Percentiles rank a stretch among this genome's conserved stretches.
Evolutionary conservation across 2,329 filamentous ascomycete species (phyloP).

Genomic region (Kalaharituber pfeilii): DNA sequence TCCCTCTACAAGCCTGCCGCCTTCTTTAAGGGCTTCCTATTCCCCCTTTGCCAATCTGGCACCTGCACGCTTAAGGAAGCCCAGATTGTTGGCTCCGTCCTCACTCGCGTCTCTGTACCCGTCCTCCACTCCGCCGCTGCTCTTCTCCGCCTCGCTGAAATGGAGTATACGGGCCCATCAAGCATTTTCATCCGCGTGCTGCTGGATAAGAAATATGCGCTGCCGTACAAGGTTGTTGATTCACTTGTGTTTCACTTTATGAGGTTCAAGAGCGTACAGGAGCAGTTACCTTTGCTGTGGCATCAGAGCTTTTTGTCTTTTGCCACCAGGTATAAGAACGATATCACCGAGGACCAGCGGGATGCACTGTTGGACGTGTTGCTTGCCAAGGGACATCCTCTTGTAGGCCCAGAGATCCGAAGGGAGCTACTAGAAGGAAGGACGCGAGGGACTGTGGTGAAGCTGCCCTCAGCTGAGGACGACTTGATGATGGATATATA

Average conservation of each 20-base stretch:
- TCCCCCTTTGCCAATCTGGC: conserved; percentile 56
- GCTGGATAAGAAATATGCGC: conserved; percentile 89
- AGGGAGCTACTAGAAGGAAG: conserved; percentile 75
- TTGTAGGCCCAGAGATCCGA: conserved; percentile 80
- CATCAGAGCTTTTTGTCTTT: conserved; percentile 87
- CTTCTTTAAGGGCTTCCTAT: conserved; percentile 93
- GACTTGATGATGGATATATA: background rate
- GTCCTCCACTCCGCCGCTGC: conserved; percentile 86
- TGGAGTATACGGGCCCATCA: conserved; percentile 79
- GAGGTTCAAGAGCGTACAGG: conserved; percentile 59
- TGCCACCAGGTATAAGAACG: conserved; percentile 84
- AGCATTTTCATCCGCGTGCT: conserved; percentile 91
- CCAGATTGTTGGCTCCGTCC: conserved; percentile 72
- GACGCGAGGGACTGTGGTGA: conserved; percentile 44
- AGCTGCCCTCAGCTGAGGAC: background rate
- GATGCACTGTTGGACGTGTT: conserved; percentile 81
- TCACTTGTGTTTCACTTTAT: conserved; percentile 92
- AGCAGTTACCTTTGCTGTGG: conserved; percentile 74
- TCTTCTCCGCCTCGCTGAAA: conserved; percentile 80
- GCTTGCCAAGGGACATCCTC: conserved; percentile 64
- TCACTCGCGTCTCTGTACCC: conserved; percentile 69
- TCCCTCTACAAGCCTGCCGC: conserved; percentile 82
- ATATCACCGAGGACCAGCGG: conserved; percentile 87
- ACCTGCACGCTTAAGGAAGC: conserved; percentile 88
- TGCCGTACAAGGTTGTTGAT: conserved; percentile 89